Percentiles rank a stretch among this genome's conserved stretches.
phyloP scores from a whole-genome alignment of 2,329 filamentous ascomycete species.

The Monilinia fructigena region DNA sequence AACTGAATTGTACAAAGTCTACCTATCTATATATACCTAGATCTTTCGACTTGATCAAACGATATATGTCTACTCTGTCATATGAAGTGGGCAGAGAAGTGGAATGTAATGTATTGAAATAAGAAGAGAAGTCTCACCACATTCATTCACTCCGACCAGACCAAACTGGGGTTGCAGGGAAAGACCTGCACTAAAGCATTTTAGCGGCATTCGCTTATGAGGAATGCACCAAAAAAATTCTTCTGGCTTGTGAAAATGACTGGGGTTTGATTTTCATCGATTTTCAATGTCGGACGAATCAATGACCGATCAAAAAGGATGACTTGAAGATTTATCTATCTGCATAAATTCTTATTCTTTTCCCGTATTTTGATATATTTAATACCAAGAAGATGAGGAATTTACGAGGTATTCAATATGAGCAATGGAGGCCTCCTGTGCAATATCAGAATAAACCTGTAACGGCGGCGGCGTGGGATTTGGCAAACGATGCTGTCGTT shows the following conservation, averaged over 20 bases:
- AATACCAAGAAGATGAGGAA: constrained; percentile 68
- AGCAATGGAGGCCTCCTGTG: constrained; percentile 59
- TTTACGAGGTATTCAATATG: constrained; percentile 73
- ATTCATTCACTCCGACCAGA: not conserved
- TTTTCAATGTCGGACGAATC: constrained; percentile 7
- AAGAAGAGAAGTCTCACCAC: constrained; percentile 17
- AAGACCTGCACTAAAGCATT: not conserved
- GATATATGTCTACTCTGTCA: constrained; percentile 6
- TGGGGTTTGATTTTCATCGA: constrained; percentile 15
- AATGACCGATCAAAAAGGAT: constrained; percentile 20
- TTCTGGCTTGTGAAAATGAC: constrained; percentile 32
- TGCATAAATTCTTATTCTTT: constrained; percentile 17
- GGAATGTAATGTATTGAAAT: constrained; percentile 2
- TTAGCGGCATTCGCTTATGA: constrained; percentile 17
- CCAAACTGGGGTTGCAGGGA: constrained; percentile 21
- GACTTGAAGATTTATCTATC: constrained; percentile 6
- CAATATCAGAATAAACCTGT: constrained; percentile 53
- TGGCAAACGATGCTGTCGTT: constrained; percentile 71
- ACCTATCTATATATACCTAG: not conserved
- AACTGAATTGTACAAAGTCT: not conserved
- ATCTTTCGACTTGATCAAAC: not conserved
- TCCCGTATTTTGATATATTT: constrained; percentile 13
- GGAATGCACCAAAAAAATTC: constrained; percentile 1
- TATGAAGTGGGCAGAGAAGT: constrained; percentile 6
- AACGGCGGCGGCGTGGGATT: constrained; percentile 83